Percentiles rank a stretch among this genome's conserved stretches.
Conservation (phyloP, 2,329 filamentous ascomycete species). For the Calonectria pseudoreteaudii region DNA sequence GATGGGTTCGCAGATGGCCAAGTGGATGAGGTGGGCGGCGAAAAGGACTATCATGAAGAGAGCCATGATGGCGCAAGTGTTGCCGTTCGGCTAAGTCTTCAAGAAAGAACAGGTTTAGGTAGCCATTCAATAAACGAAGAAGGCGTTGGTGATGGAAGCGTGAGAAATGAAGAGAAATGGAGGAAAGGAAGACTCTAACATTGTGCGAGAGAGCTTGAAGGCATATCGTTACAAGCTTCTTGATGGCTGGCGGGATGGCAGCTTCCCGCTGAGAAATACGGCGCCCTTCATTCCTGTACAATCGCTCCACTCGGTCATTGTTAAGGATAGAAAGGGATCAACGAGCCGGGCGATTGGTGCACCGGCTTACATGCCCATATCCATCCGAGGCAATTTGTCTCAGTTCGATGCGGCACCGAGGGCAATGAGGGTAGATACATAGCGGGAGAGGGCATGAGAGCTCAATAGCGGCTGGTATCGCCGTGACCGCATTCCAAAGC, state of each 20-base stretch:
- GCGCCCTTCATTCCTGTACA: slow-evolving; percentile 54
- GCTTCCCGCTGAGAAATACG: slow-evolving; percentile 39
- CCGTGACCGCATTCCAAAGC: slow-evolving; percentile 42
- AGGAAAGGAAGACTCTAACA: slow-evolving; percentile 19
- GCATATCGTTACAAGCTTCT: slow-evolving; percentile 38
- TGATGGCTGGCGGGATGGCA: slow-evolving; percentile 46
- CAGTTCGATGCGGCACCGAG: slow-evolving; percentile 27
- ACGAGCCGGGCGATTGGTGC: slow-evolving; percentile 26
- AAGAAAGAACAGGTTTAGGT: slow-evolving; percentile 27
- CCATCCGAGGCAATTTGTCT: slow-evolving; percentile 49
- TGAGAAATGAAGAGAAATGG: slow-evolving; percentile 30
- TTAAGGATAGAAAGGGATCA: slow-evolving; percentile 31
- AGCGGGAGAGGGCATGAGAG: slow-evolving; percentile 29
- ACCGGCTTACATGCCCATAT: slow-evolving; percentile 38
- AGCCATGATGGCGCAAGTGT: slow-evolving; percentile 45
- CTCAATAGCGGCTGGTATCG: slow-evolving; percentile 32
- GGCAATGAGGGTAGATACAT: slow-evolving; percentile 21
- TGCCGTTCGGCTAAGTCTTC: slow-evolving; percentile 35
- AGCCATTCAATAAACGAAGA: slow-evolving; percentile 32
- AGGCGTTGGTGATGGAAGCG: slow-evolving; percentile 5
- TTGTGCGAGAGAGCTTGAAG: slow-evolving; percentile 28
- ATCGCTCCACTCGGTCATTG: slow-evolving; percentile 38
- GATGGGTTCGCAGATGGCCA: slow-evolving; percentile 54
- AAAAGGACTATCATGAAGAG: slow-evolving; percentile 41
- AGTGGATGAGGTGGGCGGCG: slow-evolving; percentile 44